Base-by-base conservation (phyloP, 1,284 basidiomycete species). In the Melampsora larici-populina region DNA sequence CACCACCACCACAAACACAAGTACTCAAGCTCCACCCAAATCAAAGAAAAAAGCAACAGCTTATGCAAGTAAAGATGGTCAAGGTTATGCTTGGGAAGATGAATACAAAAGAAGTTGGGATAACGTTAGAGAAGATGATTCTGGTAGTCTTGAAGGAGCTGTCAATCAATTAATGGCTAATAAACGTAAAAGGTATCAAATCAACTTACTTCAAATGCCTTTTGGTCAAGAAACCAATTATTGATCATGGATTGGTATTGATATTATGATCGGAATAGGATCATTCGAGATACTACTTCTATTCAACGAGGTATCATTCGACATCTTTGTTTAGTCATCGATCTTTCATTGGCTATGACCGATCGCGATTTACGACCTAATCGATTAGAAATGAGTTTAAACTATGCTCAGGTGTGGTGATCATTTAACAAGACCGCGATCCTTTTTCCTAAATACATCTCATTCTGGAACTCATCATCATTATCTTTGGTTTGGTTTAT, bases 61-160 rank as follows among this genome's bases (percentile, higher is more conserved):
- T 4, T 77, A 77, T 64, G 75, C 75, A 21, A 77, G 75, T 40
- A 77, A 77, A 33, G 75, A 77, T 33, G 75, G 75, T 6, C 64
- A 81, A 36, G 83, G 83, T 18, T 95, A 95, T 82, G 93, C 94
- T 40, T 98, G 96, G 96, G 96, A 98, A 84, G 95, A 92, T 0
- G 91, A 92, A 9, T 97, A 95, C 83, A 90, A 93, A 69, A 90
- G 94, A 63, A 92, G 92, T 67, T 99, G 96, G 96, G 97, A 99
- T 81, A 92, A 91, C 1, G 93, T 99, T 0, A 91, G 94, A 82
- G 97, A 99, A 84, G 96, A 99, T 84, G 96, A 95, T 82, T 88
- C 88, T 0, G 96, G 96, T 0, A 96, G 93, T 81, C 84, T 99
- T 79, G 92, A 95, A 79, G 89, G 90, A 1, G 91, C 94, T 0